Evolutionary conservation across 257 asterid species (phyloP), one percentile per base, ranked within the genome.

Genomic region (Apocynum venetum): DNA sequence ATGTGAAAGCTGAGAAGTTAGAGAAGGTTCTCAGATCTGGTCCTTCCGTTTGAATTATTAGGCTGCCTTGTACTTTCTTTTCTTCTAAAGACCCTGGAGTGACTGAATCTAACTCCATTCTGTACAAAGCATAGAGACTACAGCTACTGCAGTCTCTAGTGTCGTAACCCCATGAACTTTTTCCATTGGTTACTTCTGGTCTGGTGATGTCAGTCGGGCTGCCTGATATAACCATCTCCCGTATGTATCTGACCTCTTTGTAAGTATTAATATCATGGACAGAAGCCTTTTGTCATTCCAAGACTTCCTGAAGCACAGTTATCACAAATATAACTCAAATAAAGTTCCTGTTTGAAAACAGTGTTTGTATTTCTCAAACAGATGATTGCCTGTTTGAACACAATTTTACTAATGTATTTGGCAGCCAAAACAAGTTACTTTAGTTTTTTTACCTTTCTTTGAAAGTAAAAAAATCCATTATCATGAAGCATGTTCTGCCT

Each of bases 21-120:
- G 97, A 94, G 81, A 89, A 88, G 89, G 92, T 94, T 84, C 97
- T 94, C 25, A 84, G 97, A 86, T 89, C 92, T 46, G 92, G 97
- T 61, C 97, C 93, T 80, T 83, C 89, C 78, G 89, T 89, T 78
- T 94, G 84, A 92, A 75, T 46, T 9, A 1, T 2, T 59, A 25
- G 12, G 52, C 53, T 70, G 36, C 43, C 4, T 60, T 41, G 19
- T 56, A 52, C 55, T 64, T 49, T 35, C 73, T n/a, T 46, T 7
- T 1, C 8, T 74, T 56, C 49, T 72, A 69, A 47, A 72, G 36
- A 38, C 31, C 41, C 41, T 31, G 67, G 67, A 53, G 47, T 11
- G 6, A 1, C 17, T 10, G 17, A 41, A 56, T 19, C 69, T n/a
- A 5, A 19, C 69, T 40, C 68, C 40, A 55, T 8, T 41, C n/a